phyloP scores from a whole-genome alignment of 2,329 filamentous ascomycete species.

The Cordyceps militaris region DNA sequence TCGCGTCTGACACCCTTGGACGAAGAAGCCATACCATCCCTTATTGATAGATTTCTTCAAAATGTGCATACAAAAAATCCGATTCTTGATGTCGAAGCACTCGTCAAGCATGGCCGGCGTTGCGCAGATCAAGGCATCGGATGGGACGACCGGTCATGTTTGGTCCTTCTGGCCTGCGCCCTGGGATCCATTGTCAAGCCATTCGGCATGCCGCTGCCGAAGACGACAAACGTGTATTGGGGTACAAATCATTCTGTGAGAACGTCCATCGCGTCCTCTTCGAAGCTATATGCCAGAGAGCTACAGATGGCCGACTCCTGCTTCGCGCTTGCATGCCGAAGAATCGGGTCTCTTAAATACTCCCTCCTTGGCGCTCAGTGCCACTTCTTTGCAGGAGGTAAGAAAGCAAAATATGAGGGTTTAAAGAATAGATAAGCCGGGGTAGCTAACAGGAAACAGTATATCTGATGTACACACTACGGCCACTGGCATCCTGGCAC shows the following conservation, averaged over 20 bases:
- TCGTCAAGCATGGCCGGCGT: slow-evolving; percentile 18
- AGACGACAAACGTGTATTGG: background rate
- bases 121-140: slow-evolving; percentile 20
- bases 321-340: slow-evolving; percentile 21
- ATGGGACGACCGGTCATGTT: slow-evolving; percentile 21
- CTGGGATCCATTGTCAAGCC: slow-evolving; percentile 18
- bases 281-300: slow-evolving; percentile 13
- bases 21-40: slow-evolving; percentile 19
- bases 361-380: slow-evolving; percentile 30
- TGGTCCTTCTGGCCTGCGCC: slow-evolving; percentile 20
- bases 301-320: slow-evolving; percentile 19
- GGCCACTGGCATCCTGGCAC: slow-evolving; percentile 31
- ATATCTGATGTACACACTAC: slow-evolving; percentile 33
- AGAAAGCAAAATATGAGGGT: background rate
- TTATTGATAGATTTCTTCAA: slow-evolving; percentile 20
- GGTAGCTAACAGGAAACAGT: slow-evolving; percentile 18
- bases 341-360: slow-evolving; percentile 20
- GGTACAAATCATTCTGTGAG: background rate
- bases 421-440: background rate
- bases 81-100: slow-evolving; percentile 18
- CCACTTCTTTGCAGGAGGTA: slow-evolving; percentile 29
- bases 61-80: slow-evolving; percentile 23
- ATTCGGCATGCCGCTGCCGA: slow-evolving; percentile 13
- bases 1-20: slow-evolving; percentile 14
- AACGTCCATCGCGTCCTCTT: slow-evolving; percentile 2